Percentiles rank a stretch among this genome's conserved stretches.
Conservation (phyloP, 805 yeast genomes). For the Suhomyces kilbournensis region DNA sequence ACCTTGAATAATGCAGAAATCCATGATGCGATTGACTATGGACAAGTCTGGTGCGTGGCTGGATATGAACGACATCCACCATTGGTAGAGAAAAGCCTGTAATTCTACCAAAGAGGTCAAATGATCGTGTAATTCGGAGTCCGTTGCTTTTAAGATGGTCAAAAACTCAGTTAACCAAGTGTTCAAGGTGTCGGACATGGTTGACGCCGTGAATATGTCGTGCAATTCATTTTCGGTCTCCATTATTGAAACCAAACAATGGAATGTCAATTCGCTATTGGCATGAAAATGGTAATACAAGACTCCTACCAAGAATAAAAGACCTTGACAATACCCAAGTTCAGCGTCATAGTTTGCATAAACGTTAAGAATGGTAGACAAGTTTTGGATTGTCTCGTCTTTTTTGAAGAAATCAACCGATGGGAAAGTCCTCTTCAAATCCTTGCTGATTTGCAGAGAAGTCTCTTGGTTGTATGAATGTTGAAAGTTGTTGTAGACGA, state of each 20-base stretch:
- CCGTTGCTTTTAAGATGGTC: constrained; percentile 35
- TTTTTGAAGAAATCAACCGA: constrained; percentile 46
- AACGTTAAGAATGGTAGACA: constrained; percentile 57
- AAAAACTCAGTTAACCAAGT: constrained; percentile 53
- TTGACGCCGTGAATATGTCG: constrained; percentile 47
- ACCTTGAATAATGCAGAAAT: constrained; percentile 54
- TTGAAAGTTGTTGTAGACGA: constrained; percentile 39
- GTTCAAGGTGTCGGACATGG: constrained; percentile 54
- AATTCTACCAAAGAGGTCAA: constrained; percentile 40
- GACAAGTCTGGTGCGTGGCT: constrained; percentile 56
- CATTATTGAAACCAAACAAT: constrained; percentile 54
- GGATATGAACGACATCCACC: constrained; percentile 62
- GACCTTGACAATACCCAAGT: constrained; percentile 68
- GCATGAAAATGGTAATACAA: constrained; percentile 40
- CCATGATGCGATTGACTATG: constrained; percentile 47
- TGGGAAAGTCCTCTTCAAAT: constrained; percentile 61
- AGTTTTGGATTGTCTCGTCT: constrained; percentile 40
- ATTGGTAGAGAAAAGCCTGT: constrained; percentile 54
- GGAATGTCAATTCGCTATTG: constrained; percentile 44
- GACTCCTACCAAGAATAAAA: constrained; percentile 61
- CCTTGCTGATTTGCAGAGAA: constrained; percentile 50
- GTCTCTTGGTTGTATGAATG: constrained; percentile 40
- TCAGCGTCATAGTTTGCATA: constrained; percentile 62
- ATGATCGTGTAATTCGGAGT: constrained; percentile 43
- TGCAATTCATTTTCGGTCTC: constrained; percentile 51